Base-by-base conservation (phyloP, 2,329 filamentous ascomycete genomes). In the Beauveria sp. region DNA sequence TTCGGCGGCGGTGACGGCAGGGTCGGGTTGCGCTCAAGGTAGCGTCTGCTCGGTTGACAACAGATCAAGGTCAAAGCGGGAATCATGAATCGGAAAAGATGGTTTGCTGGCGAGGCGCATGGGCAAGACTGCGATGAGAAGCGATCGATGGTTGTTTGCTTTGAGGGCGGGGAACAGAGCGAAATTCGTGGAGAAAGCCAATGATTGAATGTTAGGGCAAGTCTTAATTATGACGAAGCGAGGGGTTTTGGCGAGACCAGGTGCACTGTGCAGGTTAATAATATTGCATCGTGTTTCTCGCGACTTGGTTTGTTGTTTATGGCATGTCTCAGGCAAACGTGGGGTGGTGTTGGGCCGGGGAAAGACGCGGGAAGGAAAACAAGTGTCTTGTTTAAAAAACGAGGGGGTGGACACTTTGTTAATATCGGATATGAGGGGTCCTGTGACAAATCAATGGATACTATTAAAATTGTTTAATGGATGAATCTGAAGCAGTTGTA, bases 301-400 rank as follows among this genome's bases (percentile, higher is more conserved):
- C 55, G 55, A 30, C 46, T n/a, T 34, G 56, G n/a, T 53, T 59
- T 59, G 56, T 59, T 59, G 56, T 59, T 48, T 59, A 52, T 51
- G 37, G 5, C 48, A 52, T 59, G 56, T 59, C 56, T 59, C 56
- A 46, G 56, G n/a, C 56, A 34, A 52, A 22, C 37, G 47, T 59
- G 44, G 47, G 47, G 56, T 44, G 56, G n/a, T 40, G 56, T 59
- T 12, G 48, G 22, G 12, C 16, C 5, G 48, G 3, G 18, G 46
- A 18, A 14, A 8, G 48, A 20, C 12, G 34, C 50, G 47, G 40
- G 24, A 52, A 53, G 24, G 41, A 41, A 34, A 43, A 9, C 20
- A n/a, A n/a, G 30, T 14, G 41, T 34, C 30, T 34, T 34, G 12
- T 34, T 14, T 34, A 5, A 14, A 34, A 14, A 34, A 30, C 28